Base-by-base conservation (phyloP, 2,329 filamentous ascomycete genomes). In the Aspergillus sp. region DNA sequence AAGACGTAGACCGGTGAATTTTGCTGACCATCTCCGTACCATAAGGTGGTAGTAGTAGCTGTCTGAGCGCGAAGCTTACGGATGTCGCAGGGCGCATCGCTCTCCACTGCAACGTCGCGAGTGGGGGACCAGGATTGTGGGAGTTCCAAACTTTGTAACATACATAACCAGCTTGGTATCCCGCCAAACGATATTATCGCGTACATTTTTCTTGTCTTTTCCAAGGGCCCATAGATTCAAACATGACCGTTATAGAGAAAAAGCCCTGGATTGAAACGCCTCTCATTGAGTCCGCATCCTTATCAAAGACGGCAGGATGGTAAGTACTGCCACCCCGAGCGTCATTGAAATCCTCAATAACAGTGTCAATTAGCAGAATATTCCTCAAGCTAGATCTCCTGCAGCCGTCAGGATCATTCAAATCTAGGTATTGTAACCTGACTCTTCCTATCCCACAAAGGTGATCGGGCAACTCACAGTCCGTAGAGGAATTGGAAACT, bases 401-500 rank as follows among this genome's bases (percentile, higher is more conserved):
- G 37, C 90, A 96, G 70, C 90, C 90, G 2, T 89, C 87, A 3
- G 89, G 89, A 61, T 91, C 89, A 31, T 96, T 95, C 82, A 93
- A 95, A 73, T 91, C 89, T 37, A 83, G 86, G 73, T 73, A 39
- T 14, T 19, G 21, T 14, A 15, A 17, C 21, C 21, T 12, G 3
- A 11, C 27, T 19, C 5, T 21, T 37, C 33, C n/a, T 21, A 35
- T 5, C 17, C 4, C 9, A 8, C 15, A 7, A 46, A 25, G 23
- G 31, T 19, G 31, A 17, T 37, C n/a, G 6, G 5, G 27, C 3
- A 45, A 19, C 35, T 33, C 14, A 15, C 27, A 53, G 2, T 8
- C 12, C 19, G 2, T 49, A 74, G 72, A 52, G 72, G 72, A 35
- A 72, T 76, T 52, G 74, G 74, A 39, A 75, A 76, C 51, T 58